A percentile compares a stretch with the other conserved stretches of the same genome.
phyloP scores from a whole-genome alignment of 2,329 filamentous ascomycete genomes.

The Cadophora sp. region DNA sequence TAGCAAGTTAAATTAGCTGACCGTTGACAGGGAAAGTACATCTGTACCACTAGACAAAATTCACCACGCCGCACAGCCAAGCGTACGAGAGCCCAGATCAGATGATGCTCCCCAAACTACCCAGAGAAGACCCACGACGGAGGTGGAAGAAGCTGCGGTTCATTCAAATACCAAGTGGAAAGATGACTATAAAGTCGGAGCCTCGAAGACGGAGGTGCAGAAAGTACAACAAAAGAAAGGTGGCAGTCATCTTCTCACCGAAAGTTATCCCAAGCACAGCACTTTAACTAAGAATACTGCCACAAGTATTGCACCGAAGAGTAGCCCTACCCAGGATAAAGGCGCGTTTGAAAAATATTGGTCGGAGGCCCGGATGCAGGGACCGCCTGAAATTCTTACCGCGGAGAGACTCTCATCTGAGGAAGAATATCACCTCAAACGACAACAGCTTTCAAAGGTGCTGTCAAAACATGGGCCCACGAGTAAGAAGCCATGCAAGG shows the following conservation, averaged over 20 bases:
- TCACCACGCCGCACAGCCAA: background rate
- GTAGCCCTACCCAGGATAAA: background rate
- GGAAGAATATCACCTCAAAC: background rate
- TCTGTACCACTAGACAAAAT: background rate
- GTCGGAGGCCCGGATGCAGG: background rate
- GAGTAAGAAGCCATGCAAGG: background rate
- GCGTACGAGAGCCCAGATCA: too few species aligned
- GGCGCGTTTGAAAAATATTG: background rate
- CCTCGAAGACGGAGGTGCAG: too few species aligned
- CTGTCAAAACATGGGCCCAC: background rate
- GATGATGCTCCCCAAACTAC: too few species aligned
- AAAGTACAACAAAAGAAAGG: background rate
- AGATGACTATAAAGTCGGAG: too few species aligned
- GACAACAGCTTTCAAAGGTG: background rate
- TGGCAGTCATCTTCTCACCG: background rate
- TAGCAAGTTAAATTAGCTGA: background rate
- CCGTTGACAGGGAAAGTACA: background rate
- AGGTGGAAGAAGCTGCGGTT: too few species aligned
- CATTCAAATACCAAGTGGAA: too few species aligned
- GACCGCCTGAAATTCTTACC: background rate
- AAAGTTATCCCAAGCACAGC: background rate
- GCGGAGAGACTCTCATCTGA: background rate
- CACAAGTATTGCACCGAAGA: background rate
- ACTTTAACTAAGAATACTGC: background rate
- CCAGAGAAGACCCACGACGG: too few species aligned